These are phyloP conservation scores for Aeschynomene evenia DNA, from an alignment of 306 rosid genomes.

Conservation along the genomic window DNA sequence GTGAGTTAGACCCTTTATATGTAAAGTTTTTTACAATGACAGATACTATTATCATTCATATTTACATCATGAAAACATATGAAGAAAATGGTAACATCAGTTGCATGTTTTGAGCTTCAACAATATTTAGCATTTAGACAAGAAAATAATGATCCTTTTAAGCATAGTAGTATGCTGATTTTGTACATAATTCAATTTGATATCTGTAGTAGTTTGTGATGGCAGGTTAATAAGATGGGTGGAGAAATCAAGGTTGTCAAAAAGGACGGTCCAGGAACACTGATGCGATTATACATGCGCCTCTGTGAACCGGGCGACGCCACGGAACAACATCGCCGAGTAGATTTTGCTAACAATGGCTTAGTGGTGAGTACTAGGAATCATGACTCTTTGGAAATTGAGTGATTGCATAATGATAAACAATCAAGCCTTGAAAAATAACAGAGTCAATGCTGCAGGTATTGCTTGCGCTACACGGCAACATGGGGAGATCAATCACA, in stretches of 20 bases:
- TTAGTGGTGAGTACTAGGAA: slow-evolving; percentile 75
- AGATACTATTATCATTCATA: slow-evolving; percentile 10
- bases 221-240: slow-evolving; percentile 93
- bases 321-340: slow-evolving; percentile 62
- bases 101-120: slow-evolving; percentile 9
- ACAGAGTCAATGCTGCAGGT: slow-evolving; percentile 63
- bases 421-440: slow-evolving; percentile 19
- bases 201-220: slow-evolving; percentile 20
- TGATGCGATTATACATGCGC: slow-evolving; percentile 72
- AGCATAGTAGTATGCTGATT: neutral
- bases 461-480: slow-evolving; percentile 75
- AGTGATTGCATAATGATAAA: slow-evolving; percentile 20
- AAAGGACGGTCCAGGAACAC: slow-evolving; percentile 86
- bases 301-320: slow-evolving; percentile 63
- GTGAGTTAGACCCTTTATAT: slow-evolving; percentile 51
- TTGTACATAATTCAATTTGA: slow-evolving; percentile 14
- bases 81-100: neutral
- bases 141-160: slow-evolving; percentile 7
- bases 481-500: slow-evolving; percentile 61
- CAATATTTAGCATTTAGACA: neutral
- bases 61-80: neutral
- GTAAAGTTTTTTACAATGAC: neutral
- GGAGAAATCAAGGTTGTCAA: slow-evolving; percentile 93
- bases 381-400: slow-evolving; percentile 12
- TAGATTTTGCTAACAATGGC: slow-evolving; percentile 60